Percentiles rank a stretch among this genome's conserved stretches.
Conservation (phyloP, 2,329 filamentous ascomycete genomes). For the Amesomyces nigricolor region DNA sequence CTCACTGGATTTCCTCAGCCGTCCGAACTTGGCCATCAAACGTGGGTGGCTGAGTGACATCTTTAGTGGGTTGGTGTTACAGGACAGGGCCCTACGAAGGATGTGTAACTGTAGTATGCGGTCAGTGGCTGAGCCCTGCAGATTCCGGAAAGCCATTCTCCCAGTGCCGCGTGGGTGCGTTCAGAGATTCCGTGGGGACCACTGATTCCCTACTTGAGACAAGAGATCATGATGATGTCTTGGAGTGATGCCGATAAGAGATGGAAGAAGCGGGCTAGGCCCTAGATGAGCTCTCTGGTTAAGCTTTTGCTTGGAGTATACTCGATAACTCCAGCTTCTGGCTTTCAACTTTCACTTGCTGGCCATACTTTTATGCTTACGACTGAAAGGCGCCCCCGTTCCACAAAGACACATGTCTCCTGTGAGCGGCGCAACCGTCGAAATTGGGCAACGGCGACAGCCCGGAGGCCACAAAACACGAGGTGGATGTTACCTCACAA, state of each 20-base stretch:
- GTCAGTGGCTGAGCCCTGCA: constrained; percentile 5
- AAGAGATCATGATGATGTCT: background rate
- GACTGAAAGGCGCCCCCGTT: background rate
- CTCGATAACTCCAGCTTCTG: too few species aligned
- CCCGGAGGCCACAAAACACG: too few species aligned
- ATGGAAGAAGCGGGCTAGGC: background rate
- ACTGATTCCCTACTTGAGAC: background rate
- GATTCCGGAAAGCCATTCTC: background rate
- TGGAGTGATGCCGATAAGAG: too few species aligned
- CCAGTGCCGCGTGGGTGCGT: background rate
- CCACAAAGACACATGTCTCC: background rate
- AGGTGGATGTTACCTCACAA: too few species aligned
- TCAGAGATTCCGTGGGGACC: background rate
- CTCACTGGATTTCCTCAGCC: background rate
- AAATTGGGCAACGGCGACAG: background rate
- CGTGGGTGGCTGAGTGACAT: background rate
- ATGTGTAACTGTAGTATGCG: background rate
- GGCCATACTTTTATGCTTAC: too few species aligned
- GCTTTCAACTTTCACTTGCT: too few species aligned
- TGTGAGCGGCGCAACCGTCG: background rate
- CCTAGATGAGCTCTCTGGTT: background rate
- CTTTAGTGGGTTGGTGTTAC: background rate
- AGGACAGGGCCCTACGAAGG: background rate
- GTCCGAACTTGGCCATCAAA: constrained; percentile 3
- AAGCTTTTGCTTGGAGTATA: constrained; percentile 6